phyloP scores from a whole-genome alignment of 257 asterid species.

The Cinchona pubescens region DNA sequence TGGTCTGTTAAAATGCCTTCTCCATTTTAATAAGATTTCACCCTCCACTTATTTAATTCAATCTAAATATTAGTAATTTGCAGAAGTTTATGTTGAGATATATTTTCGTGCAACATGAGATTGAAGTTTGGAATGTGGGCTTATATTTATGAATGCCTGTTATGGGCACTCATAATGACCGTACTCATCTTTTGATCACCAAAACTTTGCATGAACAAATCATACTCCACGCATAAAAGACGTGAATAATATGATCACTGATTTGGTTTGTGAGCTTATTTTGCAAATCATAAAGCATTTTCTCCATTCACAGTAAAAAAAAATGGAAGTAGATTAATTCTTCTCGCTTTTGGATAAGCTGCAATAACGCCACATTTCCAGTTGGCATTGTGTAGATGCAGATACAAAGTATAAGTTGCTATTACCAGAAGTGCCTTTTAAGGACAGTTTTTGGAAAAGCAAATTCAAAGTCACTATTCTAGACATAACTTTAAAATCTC shows the following conservation, averaged over 20 bases:
- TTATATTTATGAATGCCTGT: not conserved
- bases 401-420: not conserved
- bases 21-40: too few species aligned
- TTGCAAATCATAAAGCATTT: not conserved
- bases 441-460: not conserved
- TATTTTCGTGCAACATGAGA: too few species aligned
- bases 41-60: too few species aligned
- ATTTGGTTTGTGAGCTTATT: not conserved
- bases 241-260: not conserved
- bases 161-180: not conserved
- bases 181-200: not conserved
- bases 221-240: too few species aligned
- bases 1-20: too few species aligned
- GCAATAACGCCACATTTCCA: not conserved
- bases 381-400: not conserved
- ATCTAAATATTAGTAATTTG: too few species aligned
- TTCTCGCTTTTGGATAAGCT: not conserved
- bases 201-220: not conserved
- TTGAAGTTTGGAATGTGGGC: not conserved
- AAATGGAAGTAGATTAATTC: not conserved
- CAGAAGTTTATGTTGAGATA: too few species aligned
- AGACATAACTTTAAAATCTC: not conserved
- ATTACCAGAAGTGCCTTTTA: not conserved
- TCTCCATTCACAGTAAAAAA: not conserved
- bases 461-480: not conserved